These are phyloP conservation scores for Chlorella sp. DNA, from an alignment of 139 green algal genomes.

Conservation along the genomic window DNA sequence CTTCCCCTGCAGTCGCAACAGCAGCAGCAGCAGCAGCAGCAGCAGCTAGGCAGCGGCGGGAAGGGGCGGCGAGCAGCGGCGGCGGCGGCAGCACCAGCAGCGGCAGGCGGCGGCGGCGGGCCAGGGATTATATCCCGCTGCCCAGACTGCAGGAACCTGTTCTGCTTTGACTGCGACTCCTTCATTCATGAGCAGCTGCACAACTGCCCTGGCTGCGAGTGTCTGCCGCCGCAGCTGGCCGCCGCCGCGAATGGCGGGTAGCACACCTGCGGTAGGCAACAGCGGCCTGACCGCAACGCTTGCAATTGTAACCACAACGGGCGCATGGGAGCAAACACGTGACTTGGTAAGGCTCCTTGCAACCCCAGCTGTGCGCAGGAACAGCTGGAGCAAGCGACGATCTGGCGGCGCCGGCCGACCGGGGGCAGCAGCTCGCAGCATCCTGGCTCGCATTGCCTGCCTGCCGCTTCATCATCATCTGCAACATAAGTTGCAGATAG, in stretches of 20 bases:
- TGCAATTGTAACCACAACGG: too few relatives aligned
- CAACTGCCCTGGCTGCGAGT: conserved; percentile 94
- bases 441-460: too few relatives aligned
- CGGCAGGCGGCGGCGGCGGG: not conserved
- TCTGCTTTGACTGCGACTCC: conserved; percentile 96
- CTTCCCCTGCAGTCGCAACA: conserved; percentile 10
- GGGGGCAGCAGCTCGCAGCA: too few relatives aligned
- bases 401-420: too few relatives aligned
- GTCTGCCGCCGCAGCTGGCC: conserved; percentile 20
- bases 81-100: not conserved
- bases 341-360: too few relatives aligned
- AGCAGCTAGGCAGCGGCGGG: not conserved
- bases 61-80: not conserved
- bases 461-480: too few relatives aligned
- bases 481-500: too few relatives aligned
- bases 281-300: too few relatives aligned
- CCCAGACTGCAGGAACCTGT: conserved; percentile 77
- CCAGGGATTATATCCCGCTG: conserved; percentile 73
- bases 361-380: too few relatives aligned
- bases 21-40: not conserved
- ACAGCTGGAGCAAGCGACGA: too few relatives aligned
- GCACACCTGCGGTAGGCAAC: not conserved
- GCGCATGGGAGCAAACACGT: too few relatives aligned
- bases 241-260: not conserved
- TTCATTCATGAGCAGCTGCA: conserved; percentile 95